phyloP scores from a whole-genome alignment of 1,284 basidiomycete species.

The Cryptococcus sp. region DNA sequence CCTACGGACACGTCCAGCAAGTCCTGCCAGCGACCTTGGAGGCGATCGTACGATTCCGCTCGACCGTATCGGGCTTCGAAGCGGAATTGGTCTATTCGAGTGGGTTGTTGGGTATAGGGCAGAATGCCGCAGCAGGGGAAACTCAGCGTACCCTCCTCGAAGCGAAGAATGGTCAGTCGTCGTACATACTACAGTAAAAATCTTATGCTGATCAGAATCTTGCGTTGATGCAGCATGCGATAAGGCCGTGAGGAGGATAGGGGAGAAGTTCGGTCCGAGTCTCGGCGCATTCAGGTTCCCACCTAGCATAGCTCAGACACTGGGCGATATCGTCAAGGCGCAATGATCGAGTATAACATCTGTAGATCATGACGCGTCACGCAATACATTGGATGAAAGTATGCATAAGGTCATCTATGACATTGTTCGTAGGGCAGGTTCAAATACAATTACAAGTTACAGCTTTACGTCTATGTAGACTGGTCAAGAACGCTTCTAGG shows the following conservation, averaged over 20 bases:
- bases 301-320: constrained; percentile 27
- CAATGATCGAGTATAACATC: not conserved
- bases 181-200: not conserved
- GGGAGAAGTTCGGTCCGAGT: constrained; percentile 37
- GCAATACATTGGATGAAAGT: no score
- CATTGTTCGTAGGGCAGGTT: no score
- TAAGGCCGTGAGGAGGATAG: constrained; percentile 30
- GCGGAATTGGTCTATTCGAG: constrained; percentile 24
- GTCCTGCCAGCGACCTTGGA: constrained; percentile 46
- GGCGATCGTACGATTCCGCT: constrained; percentile 39
- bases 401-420: no score
- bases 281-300: constrained; percentile 46
- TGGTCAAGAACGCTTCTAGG: no score
- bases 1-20: constrained; percentile 46
- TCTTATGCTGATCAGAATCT: not conserved
- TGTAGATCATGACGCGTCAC: no score
- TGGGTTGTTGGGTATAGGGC: constrained; percentile 16
- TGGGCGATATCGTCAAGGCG: constrained; percentile 37
- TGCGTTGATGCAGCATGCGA: constrained; percentile 26
- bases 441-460: no score
- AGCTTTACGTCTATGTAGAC: no score
- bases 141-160: constrained; percentile 7
- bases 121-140: constrained; percentile 12
- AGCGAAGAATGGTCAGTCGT: constrained; percentile 18
- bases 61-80: constrained; percentile 25